Base-by-base conservation (phyloP, 768 basidiomycete genomes). In the Crucibulum laeve region DNA sequence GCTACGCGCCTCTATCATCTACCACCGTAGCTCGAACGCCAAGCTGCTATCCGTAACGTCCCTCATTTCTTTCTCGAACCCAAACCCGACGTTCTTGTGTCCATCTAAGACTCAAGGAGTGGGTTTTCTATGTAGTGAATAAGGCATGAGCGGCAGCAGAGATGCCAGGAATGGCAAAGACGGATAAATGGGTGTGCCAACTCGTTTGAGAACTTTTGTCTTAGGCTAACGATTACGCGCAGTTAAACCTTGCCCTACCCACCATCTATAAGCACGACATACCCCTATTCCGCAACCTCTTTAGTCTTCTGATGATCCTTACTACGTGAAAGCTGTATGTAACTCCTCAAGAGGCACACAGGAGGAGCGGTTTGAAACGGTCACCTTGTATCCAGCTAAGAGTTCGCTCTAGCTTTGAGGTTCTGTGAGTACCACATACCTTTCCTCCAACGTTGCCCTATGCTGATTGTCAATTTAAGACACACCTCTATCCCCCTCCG, bases 181-280 rank as follows among this genome's bases (percentile, higher is more conserved):
- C 76, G 35, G 88, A 91, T 59, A 90, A 87, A 77, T 91, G 89
- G 88, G 87, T 90, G 39, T 46, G 86, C 68, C 1, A 18, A 28
- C 11, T n/a, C n/a, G n/a, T 19, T 18, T 10, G 21, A 26, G 28
- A 38, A 35, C 35, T 43, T 44, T 24, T 39, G 13, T 18, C 11
- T 18, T 17, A 46, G 30, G 46, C 30, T 35, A 45, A 15, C 22
- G 18, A 11, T n/a, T 8, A 38, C 28, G 11, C 17, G 1, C n/a
- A 90, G 88, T 90, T 90, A 71, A 90, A 89, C 62, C 69, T 90
- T 41, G 77, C 81, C 11, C 78, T 84, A 25, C 74, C 88, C 0
- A 85, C 83, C 10, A 82, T 89, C 42, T 91, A 91, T 74, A 91
- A 91, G 62, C 82, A 90, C 53, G 80, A 84, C 25, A 91, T 91